Conservation (phyloP, 805 yeast genomes). For the Sungouiozyma ichnusensis region DNA sequence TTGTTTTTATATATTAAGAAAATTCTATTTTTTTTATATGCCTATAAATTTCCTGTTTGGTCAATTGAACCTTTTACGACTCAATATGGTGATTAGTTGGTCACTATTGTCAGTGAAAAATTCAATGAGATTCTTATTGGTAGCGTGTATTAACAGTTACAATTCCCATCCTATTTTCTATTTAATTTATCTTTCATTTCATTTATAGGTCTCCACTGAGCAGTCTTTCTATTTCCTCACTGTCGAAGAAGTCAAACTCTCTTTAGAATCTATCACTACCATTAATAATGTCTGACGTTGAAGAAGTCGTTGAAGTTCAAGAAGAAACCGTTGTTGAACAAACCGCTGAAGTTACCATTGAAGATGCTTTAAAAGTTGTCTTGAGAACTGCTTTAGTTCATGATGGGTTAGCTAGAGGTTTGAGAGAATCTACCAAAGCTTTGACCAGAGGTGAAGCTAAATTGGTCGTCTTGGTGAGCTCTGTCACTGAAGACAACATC, state of each 20-base stretch:
- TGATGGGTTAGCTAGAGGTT: constrained; percentile 99
- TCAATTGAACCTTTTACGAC: not conserved
- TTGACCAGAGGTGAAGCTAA: constrained; percentile 95
- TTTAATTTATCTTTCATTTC: not conserved
- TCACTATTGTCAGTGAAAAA: too few species aligned
- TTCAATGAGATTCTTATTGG: not conserved
- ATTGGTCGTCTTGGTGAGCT: constrained; percentile 93
- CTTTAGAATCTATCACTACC: constrained; percentile 5
- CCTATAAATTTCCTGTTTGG: not conserved
- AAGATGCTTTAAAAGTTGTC: constrained; percentile 97
- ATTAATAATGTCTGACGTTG: constrained; percentile 20
- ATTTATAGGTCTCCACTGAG: constrained; percentile 38
- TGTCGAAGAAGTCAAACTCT: constrained; percentile 65
- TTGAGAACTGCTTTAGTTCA: constrained; percentile 95
- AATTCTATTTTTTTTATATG: too few species aligned
- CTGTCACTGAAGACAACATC: constrained; percentile 96
- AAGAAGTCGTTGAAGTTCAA: constrained; percentile 80
- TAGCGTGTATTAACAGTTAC: not conserved
- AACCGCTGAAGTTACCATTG: constrained; percentile 85
- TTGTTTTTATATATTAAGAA: too few species aligned
- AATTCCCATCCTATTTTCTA: not conserved
- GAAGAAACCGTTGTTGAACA: constrained; percentile 74
- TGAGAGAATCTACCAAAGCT: constrained; percentile 99
- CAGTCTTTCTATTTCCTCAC: constrained; percentile 33
- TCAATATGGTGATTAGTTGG: too few species aligned